A percentile compares a stretch with the other conserved stretches of the same genome.
phyloP scores from a whole-genome alignment of 805 yeast genomes.

The Ogataea dorogensis region DNA sequence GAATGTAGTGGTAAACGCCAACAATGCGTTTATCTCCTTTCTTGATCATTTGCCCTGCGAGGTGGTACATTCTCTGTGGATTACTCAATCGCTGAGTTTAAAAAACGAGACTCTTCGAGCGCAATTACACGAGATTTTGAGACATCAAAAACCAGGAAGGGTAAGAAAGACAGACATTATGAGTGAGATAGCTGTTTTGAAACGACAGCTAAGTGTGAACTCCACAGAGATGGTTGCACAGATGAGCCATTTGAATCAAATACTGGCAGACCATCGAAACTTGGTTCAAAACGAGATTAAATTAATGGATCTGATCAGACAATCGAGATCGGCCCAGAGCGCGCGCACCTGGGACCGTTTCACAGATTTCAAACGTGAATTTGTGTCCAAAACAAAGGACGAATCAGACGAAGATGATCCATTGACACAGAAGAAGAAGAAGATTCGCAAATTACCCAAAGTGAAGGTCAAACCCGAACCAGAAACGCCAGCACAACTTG shows the following conservation, averaged over 20 bases:
- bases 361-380: slow-evolving; percentile 23
- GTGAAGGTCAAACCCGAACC: not conserved
- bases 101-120: slow-evolving; percentile 20
- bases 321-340: slow-evolving; percentile 16
- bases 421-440: slow-evolving; percentile 2
- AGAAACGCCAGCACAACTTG: not conserved
- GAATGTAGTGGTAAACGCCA: slow-evolving; percentile 31
- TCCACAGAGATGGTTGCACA: slow-evolving; percentile 29
- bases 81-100: slow-evolving; percentile 34
- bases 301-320: slow-evolving; percentile 23
- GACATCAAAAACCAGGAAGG: slow-evolving; percentile 3
- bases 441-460: not conserved
- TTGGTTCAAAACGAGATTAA: slow-evolving; percentile 27
- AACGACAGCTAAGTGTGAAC: slow-evolving; percentile 17
- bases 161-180: slow-evolving; percentile 2
- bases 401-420: slow-evolving; percentile 10
- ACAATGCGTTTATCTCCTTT: slow-evolving; percentile 36
- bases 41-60: slow-evolving; percentile 41
- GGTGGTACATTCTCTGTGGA: slow-evolving; percentile 37
- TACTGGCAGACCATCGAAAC: slow-evolving; percentile 24
- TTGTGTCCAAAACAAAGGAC: slow-evolving; percentile 6
- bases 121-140: slow-evolving; percentile 7
- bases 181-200: slow-evolving; percentile 6
- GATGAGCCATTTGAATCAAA: slow-evolving; percentile 21
- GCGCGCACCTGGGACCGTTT: slow-evolving; percentile 27